phyloP scores from a whole-genome alignment of 1,284 basidiomycete species.

The Ceratobasidium sp. region DNA sequence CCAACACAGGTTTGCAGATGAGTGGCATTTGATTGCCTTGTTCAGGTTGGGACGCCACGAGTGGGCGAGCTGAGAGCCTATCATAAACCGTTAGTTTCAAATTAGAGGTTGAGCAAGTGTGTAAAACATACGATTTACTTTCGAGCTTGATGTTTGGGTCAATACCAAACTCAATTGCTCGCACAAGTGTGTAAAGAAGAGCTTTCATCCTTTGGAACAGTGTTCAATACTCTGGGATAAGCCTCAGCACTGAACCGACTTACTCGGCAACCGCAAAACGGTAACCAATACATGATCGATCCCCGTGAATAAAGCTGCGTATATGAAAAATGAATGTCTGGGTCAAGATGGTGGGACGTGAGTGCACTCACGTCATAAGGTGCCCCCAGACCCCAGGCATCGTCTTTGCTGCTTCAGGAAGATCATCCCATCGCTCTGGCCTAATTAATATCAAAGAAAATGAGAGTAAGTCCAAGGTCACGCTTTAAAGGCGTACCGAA shows the following conservation, averaged over 20 bases:
- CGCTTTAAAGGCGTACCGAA: slow-evolving; percentile 57
- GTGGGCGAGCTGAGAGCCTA: slow-evolving; percentile 40
- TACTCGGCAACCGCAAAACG: slow-evolving; percentile 45
- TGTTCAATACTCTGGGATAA: too few relatives aligned
- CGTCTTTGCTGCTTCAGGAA: slow-evolving; percentile 59
- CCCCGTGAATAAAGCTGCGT: slow-evolving; percentile 24
- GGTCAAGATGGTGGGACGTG: slow-evolving; percentile 50
- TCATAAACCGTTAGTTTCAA: background rate
- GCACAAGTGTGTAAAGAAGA: slow-evolving; percentile 50
- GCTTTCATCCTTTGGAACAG: slow-evolving; percentile 50
- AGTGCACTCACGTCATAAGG: slow-evolving; percentile 60
- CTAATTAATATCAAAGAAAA: slow-evolving; percentile 45
- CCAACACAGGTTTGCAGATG: slow-evolving; percentile 22
- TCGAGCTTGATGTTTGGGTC: slow-evolving; percentile 40
- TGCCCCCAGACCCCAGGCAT: slow-evolving; percentile 71
- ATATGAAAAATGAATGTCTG: slow-evolving; percentile 51
- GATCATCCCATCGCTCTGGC: slow-evolving; percentile 68
- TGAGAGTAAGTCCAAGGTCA: slow-evolving; percentile 53
- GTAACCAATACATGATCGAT: slow-evolving; percentile 45
- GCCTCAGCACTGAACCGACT: background rate
- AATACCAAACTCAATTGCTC: slow-evolving; percentile 50
- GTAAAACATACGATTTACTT: slow-evolving; percentile 28
- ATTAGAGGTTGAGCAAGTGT: background rate
- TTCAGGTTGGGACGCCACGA: slow-evolving; percentile 27
- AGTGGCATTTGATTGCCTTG: slow-evolving; percentile 46